Conservation (phyloP, 495 filamentous ascomycete genomes). For the Penicillium diatomitis region DNA sequence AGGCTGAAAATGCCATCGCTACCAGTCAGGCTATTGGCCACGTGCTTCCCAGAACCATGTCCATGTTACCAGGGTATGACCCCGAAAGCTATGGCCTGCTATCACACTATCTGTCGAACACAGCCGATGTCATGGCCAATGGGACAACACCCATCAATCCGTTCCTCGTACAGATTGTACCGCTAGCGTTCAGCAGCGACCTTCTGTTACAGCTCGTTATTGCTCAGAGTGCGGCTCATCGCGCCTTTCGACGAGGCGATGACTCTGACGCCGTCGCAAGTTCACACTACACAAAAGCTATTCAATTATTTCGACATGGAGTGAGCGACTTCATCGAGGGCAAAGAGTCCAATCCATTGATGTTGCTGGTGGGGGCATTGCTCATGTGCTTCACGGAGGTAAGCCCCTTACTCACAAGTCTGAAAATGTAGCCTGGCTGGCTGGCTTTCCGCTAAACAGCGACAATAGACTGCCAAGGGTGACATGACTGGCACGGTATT, state of each 20-base stretch:
- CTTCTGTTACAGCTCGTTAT: slow-evolving; percentile 28
- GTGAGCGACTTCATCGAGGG: slow-evolving; percentile 30
- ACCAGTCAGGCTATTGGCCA: slow-evolving; percentile 9
- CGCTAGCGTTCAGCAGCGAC: slow-evolving; percentile 30
- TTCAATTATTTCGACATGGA: slow-evolving; percentile 24
- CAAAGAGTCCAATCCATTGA: slow-evolving; percentile 28
- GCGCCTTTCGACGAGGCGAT: slow-evolving; percentile 25
- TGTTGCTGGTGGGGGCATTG: slow-evolving; percentile 27
- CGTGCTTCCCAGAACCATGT: slow-evolving; percentile 21
- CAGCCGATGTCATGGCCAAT: slow-evolving; percentile 32
- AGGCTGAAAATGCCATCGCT: slow-evolving; percentile 1
- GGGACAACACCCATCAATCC: slow-evolving; percentile 30
- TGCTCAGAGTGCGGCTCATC: slow-evolving; percentile 30
- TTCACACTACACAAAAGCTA: slow-evolving; percentile 26
- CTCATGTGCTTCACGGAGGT: slow-evolving; percentile 36
- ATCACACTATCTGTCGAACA: slow-evolving; percentile 28
- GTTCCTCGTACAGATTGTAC: slow-evolving; percentile 30
- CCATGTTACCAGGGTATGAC: slow-evolving; percentile 27
- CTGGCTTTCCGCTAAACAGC: neutral
- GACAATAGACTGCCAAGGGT: slow-evolving; percentile 25
- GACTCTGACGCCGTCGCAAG: slow-evolving; percentile 28
- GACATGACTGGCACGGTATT: slow-evolving; percentile 33
- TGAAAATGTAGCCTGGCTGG: neutral
- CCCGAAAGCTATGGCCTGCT: slow-evolving; percentile 25
- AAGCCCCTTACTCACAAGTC: neutral